Conservation (phyloP, 345 rosid genomes). For the Rhizophora mangle region DNA sequence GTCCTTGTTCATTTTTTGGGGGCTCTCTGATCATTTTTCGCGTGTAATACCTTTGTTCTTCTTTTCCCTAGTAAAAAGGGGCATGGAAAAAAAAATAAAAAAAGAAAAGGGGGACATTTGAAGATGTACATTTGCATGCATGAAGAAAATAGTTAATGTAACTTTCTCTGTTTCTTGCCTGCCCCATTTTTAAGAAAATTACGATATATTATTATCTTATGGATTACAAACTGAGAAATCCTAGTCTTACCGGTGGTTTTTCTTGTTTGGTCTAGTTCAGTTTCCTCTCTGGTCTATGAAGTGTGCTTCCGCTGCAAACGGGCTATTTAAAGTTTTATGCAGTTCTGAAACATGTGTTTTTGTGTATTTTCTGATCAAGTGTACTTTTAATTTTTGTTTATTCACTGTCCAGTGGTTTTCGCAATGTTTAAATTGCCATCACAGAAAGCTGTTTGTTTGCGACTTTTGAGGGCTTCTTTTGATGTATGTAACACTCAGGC, state of each 20-base stretch:
- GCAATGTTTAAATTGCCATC: constrained; percentile 1
- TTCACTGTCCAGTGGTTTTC: not conserved
- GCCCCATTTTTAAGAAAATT: too few relatives aligned
- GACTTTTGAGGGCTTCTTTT: constrained; percentile 21
- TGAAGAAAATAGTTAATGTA: not conserved
- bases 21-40: too few relatives aligned
- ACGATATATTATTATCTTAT: too few relatives aligned
- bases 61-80: not conserved
- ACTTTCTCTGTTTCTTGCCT: too few relatives aligned
- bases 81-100: not conserved
- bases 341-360: not conserved
- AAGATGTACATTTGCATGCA: not conserved
- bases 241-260: not conserved
- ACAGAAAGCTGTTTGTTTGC: constrained; percentile 7
- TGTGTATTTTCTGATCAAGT: not conserved
- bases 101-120: not conserved
- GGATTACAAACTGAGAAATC: too few relatives aligned
- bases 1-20: too few relatives aligned
- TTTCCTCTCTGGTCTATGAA: constrained; percentile 6
- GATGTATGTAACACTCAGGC: constrained; percentile 20
- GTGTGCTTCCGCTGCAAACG: not conserved
- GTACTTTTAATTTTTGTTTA: not conserved
- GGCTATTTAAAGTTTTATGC: not conserved
- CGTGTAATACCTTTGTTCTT: too few relatives aligned
- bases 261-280: constrained; percentile 4